Evolutionary conservation across 768 basidiomycete species (phyloP).

Genomic region (Leccinum subtestaceum): DNA sequence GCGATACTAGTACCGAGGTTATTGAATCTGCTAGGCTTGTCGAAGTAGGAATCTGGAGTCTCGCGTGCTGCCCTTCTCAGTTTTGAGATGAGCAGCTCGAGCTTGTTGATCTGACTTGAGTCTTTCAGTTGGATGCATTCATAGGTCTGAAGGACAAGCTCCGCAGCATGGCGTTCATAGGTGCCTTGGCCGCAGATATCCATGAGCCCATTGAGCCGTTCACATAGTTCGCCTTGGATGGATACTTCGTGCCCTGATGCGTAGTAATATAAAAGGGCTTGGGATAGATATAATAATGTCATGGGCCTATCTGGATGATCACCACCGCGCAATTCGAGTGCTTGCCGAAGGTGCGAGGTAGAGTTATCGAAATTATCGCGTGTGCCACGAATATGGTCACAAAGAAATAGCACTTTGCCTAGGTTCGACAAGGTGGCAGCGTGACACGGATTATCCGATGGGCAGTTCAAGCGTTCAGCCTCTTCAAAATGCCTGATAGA

Average conservation of each 20-base stretch:
- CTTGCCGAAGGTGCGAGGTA: slow-evolving; percentile 1
- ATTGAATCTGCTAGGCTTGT: not conserved
- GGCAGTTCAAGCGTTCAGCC: not conserved
- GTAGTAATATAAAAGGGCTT: not conserved
- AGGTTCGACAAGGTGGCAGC: slow-evolving; percentile 14
- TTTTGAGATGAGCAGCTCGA: not conserved
- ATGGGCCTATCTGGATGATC: slow-evolving; percentile 6
- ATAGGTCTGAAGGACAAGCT: slow-evolving; percentile 4
- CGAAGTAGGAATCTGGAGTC: slow-evolving; percentile 1
- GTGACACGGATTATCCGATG: not conserved
- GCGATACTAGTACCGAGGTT: slow-evolving; percentile 4
- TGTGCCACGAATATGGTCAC: not conserved
- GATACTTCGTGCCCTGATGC: not conserved
- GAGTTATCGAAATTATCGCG: not conserved
- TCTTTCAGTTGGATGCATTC: not conserved
- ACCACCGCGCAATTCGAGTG: slow-evolving; percentile 1
- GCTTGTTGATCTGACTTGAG: not conserved
- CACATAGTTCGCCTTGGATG: not conserved
- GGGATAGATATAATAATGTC: not conserved
- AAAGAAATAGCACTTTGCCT: slow-evolving; percentile 7
- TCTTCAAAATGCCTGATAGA: slow-evolving; percentile 3
- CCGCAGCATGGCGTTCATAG: slow-evolving; percentile 2
- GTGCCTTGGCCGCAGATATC: not conserved
- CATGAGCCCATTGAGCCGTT: not conserved
- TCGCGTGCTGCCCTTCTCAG: not conserved